Evolutionary conservation across 2,329 filamentous ascomycete species (phyloP), one percentile per base, ranked within the genome.

Genomic region (Leptoxyphium fumago): DNA sequence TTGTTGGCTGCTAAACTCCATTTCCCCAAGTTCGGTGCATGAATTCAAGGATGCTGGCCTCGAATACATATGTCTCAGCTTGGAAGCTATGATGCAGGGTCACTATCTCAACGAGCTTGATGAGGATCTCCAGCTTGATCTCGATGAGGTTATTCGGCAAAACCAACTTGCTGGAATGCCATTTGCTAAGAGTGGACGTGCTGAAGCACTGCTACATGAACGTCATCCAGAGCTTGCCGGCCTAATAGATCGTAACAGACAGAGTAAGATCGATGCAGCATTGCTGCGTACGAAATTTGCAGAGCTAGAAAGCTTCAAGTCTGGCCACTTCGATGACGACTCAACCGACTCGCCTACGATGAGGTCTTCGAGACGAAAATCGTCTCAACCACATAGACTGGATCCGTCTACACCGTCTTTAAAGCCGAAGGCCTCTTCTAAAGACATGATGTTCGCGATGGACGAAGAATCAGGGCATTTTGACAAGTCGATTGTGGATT

Each of bases 391-490:
- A 4, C 36, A 41, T 62, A 49, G 52, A 52, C 0, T 71, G 1
- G 51, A 55, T 10, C 43, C 65, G 64, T 42, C 84, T 78, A 40
- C 14, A 45, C 85, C 86, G 1, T 70, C 66, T 14, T 67, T 91
- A 39, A 79, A 76, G 44, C 72, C 81, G 1, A 86, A 78, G 54
- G 72, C 72, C 15, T 88, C 82, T 0, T 68, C 73, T 1, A 72
- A 72, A 32, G 88, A 95, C 52, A 71, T 95, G 44, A 94, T 94
- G 61, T 95, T 95, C 57, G 78, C 85, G 51, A 95, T 95, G 87
- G 89, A 94, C 46, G 87, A 93, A 32, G 85, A 87, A 38, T 72
- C 71, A 11, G 42, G 45, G 50, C 61, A 40, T 30, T 48, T 28
- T 26, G 38, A 36, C 43, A 13, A 55, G 39, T 50, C 51, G 39